Base-by-base conservation (phyloP, 2,329 filamentous ascomycete genomes). In the Trichoderma gracile region DNA sequence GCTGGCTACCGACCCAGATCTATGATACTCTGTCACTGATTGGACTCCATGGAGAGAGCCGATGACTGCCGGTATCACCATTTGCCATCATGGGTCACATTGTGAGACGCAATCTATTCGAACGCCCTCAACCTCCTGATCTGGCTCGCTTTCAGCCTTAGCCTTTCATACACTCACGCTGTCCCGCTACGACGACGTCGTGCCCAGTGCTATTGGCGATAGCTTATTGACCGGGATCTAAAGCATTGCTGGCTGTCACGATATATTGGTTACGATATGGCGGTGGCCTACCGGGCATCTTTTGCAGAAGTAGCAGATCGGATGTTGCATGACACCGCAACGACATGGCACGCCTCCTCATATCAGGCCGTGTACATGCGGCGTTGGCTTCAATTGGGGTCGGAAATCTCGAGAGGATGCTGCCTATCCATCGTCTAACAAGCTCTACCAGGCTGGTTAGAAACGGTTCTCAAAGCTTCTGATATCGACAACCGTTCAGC, bases 401-500 rank as follows among this genome's bases (percentile, higher is more conserved):
- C 33, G 81, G 76, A 17, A 78, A 82, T 21, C 46, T 76, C 77
- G 0, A 90, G 86, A 85, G 74, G 78, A 6, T 93, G 93, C 69
- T 89, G 91, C 1, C 33, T 3, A 5, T 38, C 33, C 5, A 38
- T 38, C 10, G 12, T 85, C 83, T 6, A 79, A 82, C 33, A 82
- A 83, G 59, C 0, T 88, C 86, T 70, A 83, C 80, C 1, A 70
- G 87, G 15, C 69, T 76, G 12, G 79, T 82, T 30, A 2, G 1
- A 74, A 73, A 65, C 83, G 88, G 49, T 75, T 74, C 12, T 74
- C 12, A 73, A 69, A 76, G 73, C 10, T 73, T 74, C 56, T 73
- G 73, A 73, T 3, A 78, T 91, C 42, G 80, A 88, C 68, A 84
- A 65, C 91, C 53, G 78, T 77, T 14, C 89, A 86, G 0, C 86